Base-by-base conservation (phyloP, 805 yeast genomes). In the Yarrowia sp. region DNA sequence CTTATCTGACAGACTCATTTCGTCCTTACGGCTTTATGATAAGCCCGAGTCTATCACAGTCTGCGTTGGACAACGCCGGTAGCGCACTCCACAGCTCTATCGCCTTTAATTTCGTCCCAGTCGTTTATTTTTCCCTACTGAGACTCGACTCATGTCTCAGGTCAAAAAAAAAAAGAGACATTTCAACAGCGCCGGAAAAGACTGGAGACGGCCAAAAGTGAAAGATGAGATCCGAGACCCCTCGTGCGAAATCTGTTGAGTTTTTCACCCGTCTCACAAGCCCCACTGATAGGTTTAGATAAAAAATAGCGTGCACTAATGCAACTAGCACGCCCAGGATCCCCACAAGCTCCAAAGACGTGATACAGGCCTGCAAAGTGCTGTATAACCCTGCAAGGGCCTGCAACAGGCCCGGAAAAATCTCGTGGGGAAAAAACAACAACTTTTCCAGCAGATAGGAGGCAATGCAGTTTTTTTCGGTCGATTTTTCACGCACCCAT, bases 141-240 rank as follows among this genome's bases (percentile, higher is more conserved):
- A 47, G 51, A 47, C 51, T 47, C 51, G 51, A 31, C 51, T 47
- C 51, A 47, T 47, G 51, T 47, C 51, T 47, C 51, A 47, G 42
- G n/a, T n/a, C n/a, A n/a, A n/a, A 38, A n/a, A 38, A 13, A 42
- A 42, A 43, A 43, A 42, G 32, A 42, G n/a, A 7, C 31, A 42
- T 22, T 22, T 22, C 28, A 22, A 22, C 28, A 22, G 4, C 3
- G 28, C 28, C 28, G 28, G 28, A 22, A 22, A 5, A 22, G 28
- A 22, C 28, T 22, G 5, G 28, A 22, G 28, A 22, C 28, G 3
- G 4, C 5, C 28, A 22, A 5, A 22, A 3, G 5, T 22, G 28
- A 22, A 22, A 22, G 28, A 22, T 22, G 28, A 22, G 28, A 22
- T 22, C 28, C 3, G 3, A 22, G 28, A 22, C 28, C 28, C 28